phyloP scores from a whole-genome alignment of 441 rosid genomes.

The Eruca vesicaria region DNA sequence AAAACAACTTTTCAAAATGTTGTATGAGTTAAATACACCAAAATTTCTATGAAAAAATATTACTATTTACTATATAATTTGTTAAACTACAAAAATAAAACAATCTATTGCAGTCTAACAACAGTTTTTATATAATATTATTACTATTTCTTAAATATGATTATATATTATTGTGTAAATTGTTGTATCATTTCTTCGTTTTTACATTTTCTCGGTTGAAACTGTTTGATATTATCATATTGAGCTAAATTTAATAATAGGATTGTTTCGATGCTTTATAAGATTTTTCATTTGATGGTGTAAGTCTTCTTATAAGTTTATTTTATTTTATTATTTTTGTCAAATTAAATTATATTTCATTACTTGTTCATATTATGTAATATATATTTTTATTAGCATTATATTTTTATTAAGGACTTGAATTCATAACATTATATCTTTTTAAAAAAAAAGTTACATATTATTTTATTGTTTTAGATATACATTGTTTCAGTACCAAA shows the following conservation, averaged over 20 bases:
- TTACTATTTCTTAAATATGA: too few relatives aligned
- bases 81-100: too few relatives aligned
- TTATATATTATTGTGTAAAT: background rate
- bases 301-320: background rate
- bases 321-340: background rate
- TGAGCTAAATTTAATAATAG: background rate
- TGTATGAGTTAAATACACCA: background rate
- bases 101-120: background rate
- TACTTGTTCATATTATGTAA: too few relatives aligned
- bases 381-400: too few relatives aligned
- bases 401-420: too few relatives aligned
- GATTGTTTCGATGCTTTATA: background rate
- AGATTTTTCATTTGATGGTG: background rate
- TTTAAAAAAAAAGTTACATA: too few relatives aligned
- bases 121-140: too few relatives aligned
- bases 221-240: background rate
- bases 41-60: background rate
- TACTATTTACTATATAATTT: background rate
- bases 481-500: too few relatives aligned
- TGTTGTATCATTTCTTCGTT: background rate
- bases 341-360: too few relatives aligned
- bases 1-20: background rate
- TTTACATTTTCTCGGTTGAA: background rate
- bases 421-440: too few relatives aligned
- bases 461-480: too few relatives aligned